These are phyloP conservation scores for Erodium moschatum DNA, from an alignment of 441 rosid species.

Conservation along the genomic window DNA sequence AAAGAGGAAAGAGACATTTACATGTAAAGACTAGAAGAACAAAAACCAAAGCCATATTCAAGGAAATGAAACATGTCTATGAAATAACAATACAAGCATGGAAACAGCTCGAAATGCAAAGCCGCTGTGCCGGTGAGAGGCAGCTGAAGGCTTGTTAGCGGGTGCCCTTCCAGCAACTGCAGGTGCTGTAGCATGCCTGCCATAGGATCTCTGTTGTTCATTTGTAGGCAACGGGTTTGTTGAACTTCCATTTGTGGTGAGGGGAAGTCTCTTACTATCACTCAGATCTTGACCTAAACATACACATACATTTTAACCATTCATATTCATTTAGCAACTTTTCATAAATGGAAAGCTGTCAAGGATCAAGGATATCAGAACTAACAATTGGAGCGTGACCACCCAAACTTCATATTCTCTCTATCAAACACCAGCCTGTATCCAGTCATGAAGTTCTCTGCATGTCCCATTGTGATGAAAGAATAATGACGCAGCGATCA, in stretches of 20 bases:
- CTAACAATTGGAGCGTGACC: constrained; percentile 80
- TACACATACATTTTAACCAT: background rate
- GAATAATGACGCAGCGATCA: background rate
- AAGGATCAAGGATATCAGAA: constrained; percentile 1
- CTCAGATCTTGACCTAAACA: constrained; percentile 45
- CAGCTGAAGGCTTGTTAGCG: constrained; percentile 39
- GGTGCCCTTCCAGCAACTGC: constrained; percentile 67
- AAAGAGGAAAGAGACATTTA: constrained; percentile 22
- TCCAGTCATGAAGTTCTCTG: constrained; percentile 80
- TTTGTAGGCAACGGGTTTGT: constrained; percentile 53
- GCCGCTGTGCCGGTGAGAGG: constrained; percentile 23
- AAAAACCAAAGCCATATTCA: background rate
- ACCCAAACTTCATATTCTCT: constrained; percentile 65
- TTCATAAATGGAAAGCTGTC: too few relatives aligned
- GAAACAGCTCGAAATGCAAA: constrained; percentile 23
- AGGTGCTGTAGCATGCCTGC: constrained; percentile 57
- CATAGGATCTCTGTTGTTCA: constrained; percentile 41
- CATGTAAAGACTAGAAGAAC: constrained; percentile 16
- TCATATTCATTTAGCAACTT: background rate
- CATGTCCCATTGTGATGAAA: constrained; percentile 19
- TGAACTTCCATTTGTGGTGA: constrained; percentile 36
- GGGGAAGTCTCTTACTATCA: constrained; percentile 30
- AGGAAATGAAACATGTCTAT: constrained; percentile 17
- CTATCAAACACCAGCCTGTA: constrained; percentile 67
- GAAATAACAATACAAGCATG: constrained; percentile 18